Evolutionary conservation across 257 asterid genomes (phyloP), one percentile per base, ranked within the genome.

Genomic region (Solanum pinnatisectum): DNA sequence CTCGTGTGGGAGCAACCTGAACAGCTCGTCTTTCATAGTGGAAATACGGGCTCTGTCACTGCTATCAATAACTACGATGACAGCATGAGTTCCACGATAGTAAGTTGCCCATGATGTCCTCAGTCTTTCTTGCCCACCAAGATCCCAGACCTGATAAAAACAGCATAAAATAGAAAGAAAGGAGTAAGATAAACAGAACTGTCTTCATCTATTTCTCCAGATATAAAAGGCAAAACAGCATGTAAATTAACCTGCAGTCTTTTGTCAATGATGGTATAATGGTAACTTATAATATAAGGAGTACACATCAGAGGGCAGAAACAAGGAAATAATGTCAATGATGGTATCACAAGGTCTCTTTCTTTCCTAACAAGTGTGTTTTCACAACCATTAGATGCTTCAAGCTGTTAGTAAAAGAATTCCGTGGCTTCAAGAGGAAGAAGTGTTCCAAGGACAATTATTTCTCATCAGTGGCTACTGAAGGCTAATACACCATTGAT

Each of bases 101-200:
- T 97, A 97, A 3, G 99, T 96, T 30, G 99, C 93, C 99, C 98
- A 97, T 18, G 99, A 96, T 4, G 98, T 95, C 88, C 99, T 91
- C 44, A 96, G 94, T 88, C 99, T 92, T 5, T 97, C 99, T 88
- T 97, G 99, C 73, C 99, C 99, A 11, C 98, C 99, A 72, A 97
- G 97, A 94, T 96, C 99, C 98, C 98, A 96, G 33, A 96, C 98
- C 98, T 96, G 92, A 49, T 16, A 49, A 44, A 79, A 25, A 44
- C 37, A 44, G 16, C 65, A 25, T 16, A 27, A 46, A 44, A 27
- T 16, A 81, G 68, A 46, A 9, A 27, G 68, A 18, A 30, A 27
- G 18, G 30, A 44, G 18, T 81, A 46, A 46, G 85, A 44, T 15
- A 27, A 79, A 40, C 84, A 40, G 9, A 40, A 23, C 49, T 78